phyloP scores from a whole-genome alignment of 2,329 filamentous ascomycete genomes.

The Scedosporium apiospermum region DNA sequence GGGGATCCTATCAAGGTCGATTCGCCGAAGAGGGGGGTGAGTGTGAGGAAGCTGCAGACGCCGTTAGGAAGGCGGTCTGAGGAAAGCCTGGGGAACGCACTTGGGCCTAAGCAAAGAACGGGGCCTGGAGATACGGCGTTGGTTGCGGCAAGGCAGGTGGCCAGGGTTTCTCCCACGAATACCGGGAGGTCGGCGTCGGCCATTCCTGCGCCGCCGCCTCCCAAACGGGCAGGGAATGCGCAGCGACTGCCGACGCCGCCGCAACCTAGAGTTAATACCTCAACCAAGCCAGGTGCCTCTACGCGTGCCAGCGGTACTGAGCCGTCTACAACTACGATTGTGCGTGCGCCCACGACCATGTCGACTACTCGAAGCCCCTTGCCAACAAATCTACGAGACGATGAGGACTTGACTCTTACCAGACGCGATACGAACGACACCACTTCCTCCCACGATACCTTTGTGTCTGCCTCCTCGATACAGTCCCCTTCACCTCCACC shows the following conservation, averaged over 20 bases:
- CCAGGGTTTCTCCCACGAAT: not conserved
- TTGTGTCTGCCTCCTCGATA: constrained; percentile 30
- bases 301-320: not conserved
- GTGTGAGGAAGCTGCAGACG: constrained; percentile 18
- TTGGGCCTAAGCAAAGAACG: not conserved
- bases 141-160: not conserved
- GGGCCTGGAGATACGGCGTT: not conserved
- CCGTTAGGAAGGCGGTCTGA: constrained; percentile 17
- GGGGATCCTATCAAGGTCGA: constrained; percentile 25
- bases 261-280: constrained; percentile 18
- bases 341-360: not conserved
- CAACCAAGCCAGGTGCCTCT: not conserved
- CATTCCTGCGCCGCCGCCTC: not conserved
- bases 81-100: not conserved
- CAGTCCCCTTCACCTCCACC: constrained; percentile 21
- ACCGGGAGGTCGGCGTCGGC: not conserved
- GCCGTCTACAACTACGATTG: not conserved
- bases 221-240: constrained; percentile 1
- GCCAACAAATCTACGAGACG: not conserved
- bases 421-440: constrained; percentile 11
- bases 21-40: constrained; percentile 10
- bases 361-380: not conserved
- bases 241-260: constrained; percentile 26
- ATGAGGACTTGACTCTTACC: not conserved
- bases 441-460: constrained; percentile 37